Base-by-base conservation (phyloP, 805 yeast species). In the Saturnispora zaruensis region DNA sequence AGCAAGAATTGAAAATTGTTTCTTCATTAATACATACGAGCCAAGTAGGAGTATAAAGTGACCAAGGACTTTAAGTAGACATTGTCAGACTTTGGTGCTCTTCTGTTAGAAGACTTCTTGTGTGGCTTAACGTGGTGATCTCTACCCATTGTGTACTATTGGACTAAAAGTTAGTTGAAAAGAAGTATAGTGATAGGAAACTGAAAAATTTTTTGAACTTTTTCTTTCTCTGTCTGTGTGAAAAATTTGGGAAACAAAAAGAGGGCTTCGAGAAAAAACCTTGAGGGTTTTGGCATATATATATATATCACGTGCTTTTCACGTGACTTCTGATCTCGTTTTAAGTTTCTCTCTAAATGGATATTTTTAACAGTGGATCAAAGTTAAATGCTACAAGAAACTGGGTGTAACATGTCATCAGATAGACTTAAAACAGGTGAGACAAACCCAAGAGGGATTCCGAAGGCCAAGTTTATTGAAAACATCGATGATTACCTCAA, bases 31-130 rank as follows among this genome's bases (percentile, higher is more conserved):
- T 44, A 87, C 96, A 76, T 87, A 87, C 99, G 97, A 79, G 98
- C 96, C 78, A 93, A 83, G 95, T 88, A 93, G 73, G 97, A 77
- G 88, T 90, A 93, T 68, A 93, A 81, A 85, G 91, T 91, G 75
- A 91, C 98, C 77, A 93, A 85, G 73, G 93, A 78, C 78, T 85
- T 86, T 79, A 93, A 81, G 96, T 93, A 93, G 78, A 90, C 96
- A 74, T 93, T 93, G 79, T 93, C 96, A 64, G 98, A 91, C 82
- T 88, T 88, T 79, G 99, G 99, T 77, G 97, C 97, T 73, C 84
- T 78, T 80, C 99, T 89, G 88, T 88, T 96, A 77, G 95, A 84
- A 65, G 84, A 77, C 78, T 89, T 87, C 72, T 79, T 81, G 84
- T 93, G 99, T 79, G 88, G 97, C 78, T 91, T 93, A 74, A 82